These are phyloP conservation scores for Candida neerlandica DNA, from an alignment of 1,139 yeast species.

Conservation along the genomic window DNA sequence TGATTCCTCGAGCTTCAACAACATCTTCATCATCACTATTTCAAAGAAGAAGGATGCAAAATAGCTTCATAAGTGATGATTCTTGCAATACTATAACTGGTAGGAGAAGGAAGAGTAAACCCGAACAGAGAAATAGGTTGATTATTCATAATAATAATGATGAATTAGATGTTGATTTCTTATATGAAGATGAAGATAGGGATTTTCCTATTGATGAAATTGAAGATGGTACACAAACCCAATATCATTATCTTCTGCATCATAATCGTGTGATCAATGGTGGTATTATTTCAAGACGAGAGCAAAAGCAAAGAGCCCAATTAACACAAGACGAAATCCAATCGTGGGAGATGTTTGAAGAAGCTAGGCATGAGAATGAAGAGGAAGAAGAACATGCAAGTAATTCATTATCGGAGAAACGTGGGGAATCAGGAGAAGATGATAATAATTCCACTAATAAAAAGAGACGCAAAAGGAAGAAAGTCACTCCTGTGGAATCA, in stretches of 20 bases:
- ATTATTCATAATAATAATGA: constrained; percentile 35
- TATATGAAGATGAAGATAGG: constrained; percentile 22
- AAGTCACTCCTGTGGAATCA: constrained; percentile 19
- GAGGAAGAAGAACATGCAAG: neutral
- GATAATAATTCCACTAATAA: neutral
- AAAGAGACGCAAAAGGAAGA: constrained; percentile 29
- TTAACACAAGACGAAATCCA: constrained; percentile 39
- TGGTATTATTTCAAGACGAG: constrained; percentile 42
- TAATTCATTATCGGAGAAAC: neutral
- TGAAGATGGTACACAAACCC: neutral
- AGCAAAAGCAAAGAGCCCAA: constrained; percentile 30
- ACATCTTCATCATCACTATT: too few relatives aligned
- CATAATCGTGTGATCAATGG: constrained; percentile 36
- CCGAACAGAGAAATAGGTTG: constrained; percentile 12
- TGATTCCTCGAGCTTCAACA: constrained; percentile 12
- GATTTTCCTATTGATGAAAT: constrained; percentile 13
- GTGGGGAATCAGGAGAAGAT: neutral
- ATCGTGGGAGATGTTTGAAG: constrained; percentile 46
- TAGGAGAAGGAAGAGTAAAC: neutral
- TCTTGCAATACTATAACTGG: neutral
- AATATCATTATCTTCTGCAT: neutral
- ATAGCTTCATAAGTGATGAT: neutral
- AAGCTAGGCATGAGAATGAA: constrained; percentile 22
- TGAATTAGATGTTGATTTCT: constrained; percentile 41
- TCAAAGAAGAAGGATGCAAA: neutral